Percentiles rank a stretch among this genome's conserved stretches.
phyloP scores from a whole-genome alignment of 495 filamentous ascomycete species.

The Podospora appendiculata region DNA sequence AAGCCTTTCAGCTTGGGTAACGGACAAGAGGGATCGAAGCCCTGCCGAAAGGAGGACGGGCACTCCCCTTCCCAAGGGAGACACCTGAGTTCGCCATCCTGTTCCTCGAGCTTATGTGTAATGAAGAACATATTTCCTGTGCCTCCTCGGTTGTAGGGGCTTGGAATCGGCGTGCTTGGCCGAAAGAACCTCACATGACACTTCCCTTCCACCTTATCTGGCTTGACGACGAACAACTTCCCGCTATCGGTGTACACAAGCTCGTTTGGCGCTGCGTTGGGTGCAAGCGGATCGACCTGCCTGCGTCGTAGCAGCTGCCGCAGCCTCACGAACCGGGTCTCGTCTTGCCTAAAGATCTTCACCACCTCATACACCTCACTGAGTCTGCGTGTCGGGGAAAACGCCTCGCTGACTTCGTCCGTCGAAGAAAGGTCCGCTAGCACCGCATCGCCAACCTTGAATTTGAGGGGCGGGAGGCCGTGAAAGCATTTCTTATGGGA shows the following conservation, averaged over 20 bases:
- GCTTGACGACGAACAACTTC: slow-evolving; percentile 20
- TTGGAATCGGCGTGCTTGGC: slow-evolving; percentile 35
- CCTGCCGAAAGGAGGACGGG: slow-evolving; percentile 40
- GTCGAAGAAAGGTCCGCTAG: slow-evolving; percentile 24
- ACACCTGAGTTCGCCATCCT: slow-evolving; percentile 4
- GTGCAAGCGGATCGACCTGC: slow-evolving; percentile 26
- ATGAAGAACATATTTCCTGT: slow-evolving; percentile 59
- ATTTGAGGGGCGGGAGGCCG: slow-evolving; percentile 11
- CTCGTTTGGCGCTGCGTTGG: slow-evolving; percentile 50
- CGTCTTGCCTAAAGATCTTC: slow-evolving; percentile 26
- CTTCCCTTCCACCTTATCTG: slow-evolving; percentile 37
- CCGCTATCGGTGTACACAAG: slow-evolving; percentile 50
- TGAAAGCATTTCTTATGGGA: slow-evolving; percentile 37
- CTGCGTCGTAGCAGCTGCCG: slow-evolving; percentile 37
- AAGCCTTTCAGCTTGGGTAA: slow-evolving; percentile 43
- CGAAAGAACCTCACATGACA: slow-evolving; percentile 54
- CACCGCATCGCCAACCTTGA: slow-evolving; percentile 47
- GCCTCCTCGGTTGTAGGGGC: slow-evolving; percentile 57
- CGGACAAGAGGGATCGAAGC: slow-evolving; percentile 39
- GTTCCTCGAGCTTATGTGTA: slow-evolving; percentile 24
- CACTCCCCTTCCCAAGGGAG: slow-evolving; percentile 17
- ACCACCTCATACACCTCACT: slow-evolving; percentile 52
- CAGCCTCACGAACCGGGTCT: slow-evolving; percentile 27
- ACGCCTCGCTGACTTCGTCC: slow-evolving; percentile 5
- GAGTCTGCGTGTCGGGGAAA: background rate